phyloP scores from a whole-genome alignment of 2,329 filamentous ascomycete species.

The Aspergillus amoenus region DNA sequence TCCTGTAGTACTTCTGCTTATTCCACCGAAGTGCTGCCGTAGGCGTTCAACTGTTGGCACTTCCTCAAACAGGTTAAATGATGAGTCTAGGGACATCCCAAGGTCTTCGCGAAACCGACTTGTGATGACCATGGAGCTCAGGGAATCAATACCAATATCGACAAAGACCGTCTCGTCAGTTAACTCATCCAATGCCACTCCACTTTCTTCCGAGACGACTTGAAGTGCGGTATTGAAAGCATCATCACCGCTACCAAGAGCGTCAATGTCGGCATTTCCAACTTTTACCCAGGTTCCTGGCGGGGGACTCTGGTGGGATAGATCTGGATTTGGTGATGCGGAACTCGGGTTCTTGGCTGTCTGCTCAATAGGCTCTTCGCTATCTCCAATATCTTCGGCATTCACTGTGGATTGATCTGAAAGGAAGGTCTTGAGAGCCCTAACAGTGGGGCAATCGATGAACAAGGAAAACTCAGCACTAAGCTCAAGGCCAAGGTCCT shows the following conservation, averaged over 20 bases:
- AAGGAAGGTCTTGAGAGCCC: not conserved
- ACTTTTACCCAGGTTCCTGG: not conserved
- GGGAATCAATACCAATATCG: conserved; percentile 17
- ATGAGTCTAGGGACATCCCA: not conserved
- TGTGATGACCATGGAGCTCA: conserved; percentile 13
- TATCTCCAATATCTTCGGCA: not conserved
- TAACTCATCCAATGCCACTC: conserved; percentile 9
- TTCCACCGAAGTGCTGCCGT: not conserved
- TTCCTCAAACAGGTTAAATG: not conserved
- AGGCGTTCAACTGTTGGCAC: not conserved
- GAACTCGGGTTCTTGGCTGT: not conserved
- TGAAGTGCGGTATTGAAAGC: conserved; percentile 4
- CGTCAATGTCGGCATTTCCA: not conserved
- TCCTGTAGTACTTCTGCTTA: not conserved
- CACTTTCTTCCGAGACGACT: conserved; percentile 20
- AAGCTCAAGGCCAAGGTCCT: conserved; percentile 12
- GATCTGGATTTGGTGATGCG: not conserved
- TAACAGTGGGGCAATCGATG: not conserved
- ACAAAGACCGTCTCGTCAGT: conserved; percentile 10
- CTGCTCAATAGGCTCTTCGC: not conserved
- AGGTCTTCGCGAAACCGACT: conserved; percentile 16
- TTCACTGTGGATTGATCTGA: not conserved
- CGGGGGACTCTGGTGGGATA: not conserved
- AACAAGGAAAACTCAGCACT: conserved; percentile 1
- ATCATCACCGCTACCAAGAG: not conserved